A percentile compares a stretch with the other conserved stretches of the same genome.
Evolutionary conservation across 306 rosid genomes (phyloP).

Genomic region (Vachellia pachyceras): DNA sequence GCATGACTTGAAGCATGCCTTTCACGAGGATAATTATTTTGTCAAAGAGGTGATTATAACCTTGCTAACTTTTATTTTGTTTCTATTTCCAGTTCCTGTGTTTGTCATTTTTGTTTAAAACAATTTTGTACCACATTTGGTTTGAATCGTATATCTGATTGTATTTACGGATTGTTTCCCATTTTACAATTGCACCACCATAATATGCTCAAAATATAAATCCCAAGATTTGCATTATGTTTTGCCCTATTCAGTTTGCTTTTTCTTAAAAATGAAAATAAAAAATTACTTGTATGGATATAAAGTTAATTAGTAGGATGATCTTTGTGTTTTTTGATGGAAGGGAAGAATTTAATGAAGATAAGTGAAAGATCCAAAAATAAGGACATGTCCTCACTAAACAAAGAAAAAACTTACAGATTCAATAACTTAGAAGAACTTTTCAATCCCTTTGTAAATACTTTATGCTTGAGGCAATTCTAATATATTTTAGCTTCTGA

Average conservation of each 20-base stretch:
- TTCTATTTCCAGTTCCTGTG: not conserved
- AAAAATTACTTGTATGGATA: not conserved
- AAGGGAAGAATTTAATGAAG: not conserved
- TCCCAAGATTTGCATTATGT: not conserved
- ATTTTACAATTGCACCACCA: not conserved
- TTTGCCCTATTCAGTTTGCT: not conserved
- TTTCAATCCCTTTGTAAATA: not conserved
- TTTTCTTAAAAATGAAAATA: not conserved
- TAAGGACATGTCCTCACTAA: not conserved
- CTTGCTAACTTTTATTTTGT: constrained; percentile 24
- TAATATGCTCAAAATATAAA: not conserved
- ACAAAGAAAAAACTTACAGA: not conserved
- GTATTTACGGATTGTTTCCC: not conserved
- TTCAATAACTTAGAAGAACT: not conserved
- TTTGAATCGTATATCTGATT: not conserved
- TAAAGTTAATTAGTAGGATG: not conserved
- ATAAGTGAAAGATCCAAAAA: not conserved
- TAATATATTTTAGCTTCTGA: not conserved
- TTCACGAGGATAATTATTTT: constrained; percentile 57
- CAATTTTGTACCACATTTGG: not conserved
- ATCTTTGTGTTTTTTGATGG: not conserved
- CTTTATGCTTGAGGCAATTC: not conserved
- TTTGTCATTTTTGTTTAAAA: not conserved
- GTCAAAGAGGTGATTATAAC: constrained; percentile 71
- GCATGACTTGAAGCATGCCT: constrained; percentile 63